These are phyloP conservation scores for Phytophthora fragariaefolia DNA, from an alignment of 352 stramenopile species.

Conservation along the genomic window DNA sequence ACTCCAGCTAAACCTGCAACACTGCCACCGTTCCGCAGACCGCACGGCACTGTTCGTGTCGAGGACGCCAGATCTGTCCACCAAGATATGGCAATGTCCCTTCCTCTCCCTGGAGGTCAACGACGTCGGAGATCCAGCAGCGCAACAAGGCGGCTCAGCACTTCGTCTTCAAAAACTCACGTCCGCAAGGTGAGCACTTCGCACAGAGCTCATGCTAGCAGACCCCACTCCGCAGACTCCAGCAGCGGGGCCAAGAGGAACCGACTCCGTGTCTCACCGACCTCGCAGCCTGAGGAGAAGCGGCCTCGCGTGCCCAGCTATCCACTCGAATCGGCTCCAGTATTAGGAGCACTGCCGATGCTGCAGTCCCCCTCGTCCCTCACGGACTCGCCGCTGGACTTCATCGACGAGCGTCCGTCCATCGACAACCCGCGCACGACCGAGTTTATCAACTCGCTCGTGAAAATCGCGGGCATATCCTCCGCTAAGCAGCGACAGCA, in stretches of 20 bases:
- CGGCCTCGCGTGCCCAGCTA: conserved; percentile 17
- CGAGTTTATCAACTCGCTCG: conserved; percentile 31
- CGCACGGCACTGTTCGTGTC: conserved; percentile 1
- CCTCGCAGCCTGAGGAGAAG: conserved; percentile 21
- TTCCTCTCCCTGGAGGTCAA: conserved; percentile 2
- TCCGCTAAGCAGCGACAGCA: conserved; percentile 30
- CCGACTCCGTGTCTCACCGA: conserved; percentile 17
- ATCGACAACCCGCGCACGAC: conserved; percentile 15
- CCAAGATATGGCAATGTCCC: conserved; percentile 13
- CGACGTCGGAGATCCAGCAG: conserved; percentile 13
- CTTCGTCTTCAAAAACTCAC: not conserved
- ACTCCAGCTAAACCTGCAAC: conserved; percentile 1
- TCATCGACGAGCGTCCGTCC: conserved; percentile 16
- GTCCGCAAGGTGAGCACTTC: conserved; percentile 22
- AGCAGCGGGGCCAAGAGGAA: conserved; percentile 20
- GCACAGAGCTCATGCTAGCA: not conserved
- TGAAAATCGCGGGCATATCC: conserved; percentile 24
- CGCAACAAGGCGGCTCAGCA: conserved; percentile 10
- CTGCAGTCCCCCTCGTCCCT: conserved; percentile 26
- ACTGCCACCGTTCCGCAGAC: conserved; percentile 13
- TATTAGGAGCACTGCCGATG: conserved; percentile 28
- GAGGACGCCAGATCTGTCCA: not conserved
- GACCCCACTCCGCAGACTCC: conserved; percentile 5
- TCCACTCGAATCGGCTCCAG: conserved; percentile 4
- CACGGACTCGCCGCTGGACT: conserved; percentile 27